A percentile compares a stretch with the other conserved stretches of the same genome.
phyloP scores from a whole-genome alignment of 805 yeast genomes.

The Scheffersomyces stipitis region DNA sequence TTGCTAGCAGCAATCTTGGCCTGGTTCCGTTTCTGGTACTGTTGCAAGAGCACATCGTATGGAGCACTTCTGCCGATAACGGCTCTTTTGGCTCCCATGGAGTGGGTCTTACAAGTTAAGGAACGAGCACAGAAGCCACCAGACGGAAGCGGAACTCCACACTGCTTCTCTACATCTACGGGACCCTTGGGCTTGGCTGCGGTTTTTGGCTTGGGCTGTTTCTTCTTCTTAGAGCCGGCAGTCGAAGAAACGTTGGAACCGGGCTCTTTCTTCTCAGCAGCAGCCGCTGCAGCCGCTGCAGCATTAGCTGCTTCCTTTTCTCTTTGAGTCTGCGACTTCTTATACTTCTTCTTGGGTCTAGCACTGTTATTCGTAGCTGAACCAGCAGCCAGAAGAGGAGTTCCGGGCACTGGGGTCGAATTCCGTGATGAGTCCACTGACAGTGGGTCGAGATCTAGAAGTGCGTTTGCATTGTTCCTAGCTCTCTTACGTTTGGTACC shows the following conservation, averaged over 20 bases:
- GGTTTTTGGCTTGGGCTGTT: slow-evolving; percentile 36
- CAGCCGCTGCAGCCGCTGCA: slow-evolving; percentile 46
- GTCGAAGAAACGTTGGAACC: slow-evolving; percentile 8
- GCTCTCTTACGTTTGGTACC: slow-evolving; percentile 27
- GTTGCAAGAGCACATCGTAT: slow-evolving; percentile 82
- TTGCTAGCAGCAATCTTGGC: slow-evolving; percentile 83
- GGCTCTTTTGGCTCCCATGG: slow-evolving; percentile 97
- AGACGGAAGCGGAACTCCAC: slow-evolving; percentile 91
- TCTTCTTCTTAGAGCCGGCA: slow-evolving; percentile 25
- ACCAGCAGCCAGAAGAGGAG: slow-evolving; percentile 21
- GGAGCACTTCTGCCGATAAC: slow-evolving; percentile 93
- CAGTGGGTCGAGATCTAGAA: slow-evolving; percentile 34
- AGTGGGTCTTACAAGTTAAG: slow-evolving; percentile 94
- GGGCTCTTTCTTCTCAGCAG: slow-evolving; percentile 16
- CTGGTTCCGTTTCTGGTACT: slow-evolving; percentile 90
- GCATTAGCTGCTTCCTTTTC: slow-evolving; percentile 49
- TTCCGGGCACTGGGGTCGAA: slow-evolving; percentile 34
- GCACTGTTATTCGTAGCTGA: slow-evolving; percentile 14
- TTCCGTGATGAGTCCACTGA: slow-evolving; percentile 42
- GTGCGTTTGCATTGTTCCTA: slow-evolving; percentile 18
- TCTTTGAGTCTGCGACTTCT: slow-evolving; percentile 43
- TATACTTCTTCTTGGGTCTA: slow-evolving; percentile 43
- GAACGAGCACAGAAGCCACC: slow-evolving; percentile 98
- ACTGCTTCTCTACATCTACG: slow-evolving; percentile 88
- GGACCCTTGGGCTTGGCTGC: slow-evolving; percentile 70